phyloP scores from a whole-genome alignment of 1,284 basidiomycete species.

The Wallemia mellicola region DNA sequence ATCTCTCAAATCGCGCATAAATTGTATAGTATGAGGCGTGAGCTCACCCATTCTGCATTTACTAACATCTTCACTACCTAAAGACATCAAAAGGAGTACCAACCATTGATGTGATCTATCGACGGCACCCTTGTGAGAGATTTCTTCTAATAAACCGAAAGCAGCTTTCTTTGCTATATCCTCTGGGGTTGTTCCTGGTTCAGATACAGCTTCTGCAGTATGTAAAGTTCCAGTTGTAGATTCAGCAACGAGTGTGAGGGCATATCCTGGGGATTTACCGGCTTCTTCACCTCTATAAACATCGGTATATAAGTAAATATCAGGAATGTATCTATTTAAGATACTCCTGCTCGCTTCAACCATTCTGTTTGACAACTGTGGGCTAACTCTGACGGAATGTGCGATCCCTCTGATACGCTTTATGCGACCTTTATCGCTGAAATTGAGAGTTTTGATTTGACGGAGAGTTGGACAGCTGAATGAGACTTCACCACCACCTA shows the following conservation, averaged over 20 bases:
- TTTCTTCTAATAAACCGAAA: slow-evolving; percentile 42
- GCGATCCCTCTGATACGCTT: slow-evolving; percentile 85
- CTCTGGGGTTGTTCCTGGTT: slow-evolving; percentile 50
- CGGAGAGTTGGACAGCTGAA: slow-evolving; percentile 80
- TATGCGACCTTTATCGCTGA: slow-evolving; percentile 65
- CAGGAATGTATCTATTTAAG: slow-evolving; percentile 84
- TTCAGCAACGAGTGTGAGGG: slow-evolving; percentile 61
- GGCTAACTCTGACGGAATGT: slow-evolving; percentile 80
- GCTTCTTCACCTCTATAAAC: slow-evolving; percentile 93
- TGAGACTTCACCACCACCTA: slow-evolving; percentile 72
- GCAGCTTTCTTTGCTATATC: slow-evolving; percentile 62
- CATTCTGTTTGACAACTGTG: slow-evolving; percentile 91
- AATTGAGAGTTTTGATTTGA: slow-evolving; percentile 66
- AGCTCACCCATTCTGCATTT: slow-evolving; percentile 57
- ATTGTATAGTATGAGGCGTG: slow-evolving; percentile 52
- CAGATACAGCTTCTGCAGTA: slow-evolving; percentile 53
- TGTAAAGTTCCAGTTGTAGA: slow-evolving; percentile 74
- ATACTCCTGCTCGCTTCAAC: slow-evolving; percentile 75
- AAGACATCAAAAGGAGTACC: slow-evolving; percentile 67
- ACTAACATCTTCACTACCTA: slow-evolving; percentile 86
- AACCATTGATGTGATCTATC: slow-evolving; percentile 68
- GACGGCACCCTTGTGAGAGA: slow-evolving; percentile 58
- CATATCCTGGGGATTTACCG: slow-evolving; percentile 92
- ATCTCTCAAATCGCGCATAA: slow-evolving; percentile 48
- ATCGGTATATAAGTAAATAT: slow-evolving; percentile 93